These are phyloP conservation scores for Sicyos baderoa DNA, from an alignment of 306 rosid genomes.

Conservation along the genomic window DNA sequence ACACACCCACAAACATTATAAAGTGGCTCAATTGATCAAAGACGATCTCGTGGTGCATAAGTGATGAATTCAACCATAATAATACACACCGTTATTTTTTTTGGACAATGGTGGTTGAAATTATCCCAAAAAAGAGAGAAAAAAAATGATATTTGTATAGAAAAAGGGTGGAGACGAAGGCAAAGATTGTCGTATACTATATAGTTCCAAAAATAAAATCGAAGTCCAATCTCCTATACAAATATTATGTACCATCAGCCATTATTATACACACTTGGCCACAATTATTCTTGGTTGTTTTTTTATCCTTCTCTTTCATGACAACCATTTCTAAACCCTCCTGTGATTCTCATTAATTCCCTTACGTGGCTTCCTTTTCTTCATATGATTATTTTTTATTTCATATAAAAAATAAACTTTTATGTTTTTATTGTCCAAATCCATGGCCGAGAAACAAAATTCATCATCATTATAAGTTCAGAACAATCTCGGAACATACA, in stretches of 20 bases:
- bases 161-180: neutral
- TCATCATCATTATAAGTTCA: no score
- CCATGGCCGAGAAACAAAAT: no score
- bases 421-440: no score
- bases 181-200: neutral
- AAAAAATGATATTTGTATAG: neutral
- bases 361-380: slow-evolving; percentile 11
- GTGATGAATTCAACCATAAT: no score
- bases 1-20: no score
- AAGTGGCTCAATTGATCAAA: no score
- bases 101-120: neutral
- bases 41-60: no score
- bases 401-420: no score
- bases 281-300: neutral
- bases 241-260: neutral
- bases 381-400: neutral
- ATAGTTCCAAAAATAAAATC: neutral
- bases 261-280: neutral
- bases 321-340: neutral
- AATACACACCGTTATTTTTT: no score
- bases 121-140: neutral
- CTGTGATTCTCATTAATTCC: neutral
- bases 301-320: slow-evolving; percentile 2
- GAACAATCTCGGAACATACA: no score
- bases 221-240: neutral